A percentile compares a stretch with the other conserved stretches of the same genome.
Evolutionary conservation across 352 stramenopile species (phyloP).

Genomic region (Globisporangium acanthophoron): DNA sequence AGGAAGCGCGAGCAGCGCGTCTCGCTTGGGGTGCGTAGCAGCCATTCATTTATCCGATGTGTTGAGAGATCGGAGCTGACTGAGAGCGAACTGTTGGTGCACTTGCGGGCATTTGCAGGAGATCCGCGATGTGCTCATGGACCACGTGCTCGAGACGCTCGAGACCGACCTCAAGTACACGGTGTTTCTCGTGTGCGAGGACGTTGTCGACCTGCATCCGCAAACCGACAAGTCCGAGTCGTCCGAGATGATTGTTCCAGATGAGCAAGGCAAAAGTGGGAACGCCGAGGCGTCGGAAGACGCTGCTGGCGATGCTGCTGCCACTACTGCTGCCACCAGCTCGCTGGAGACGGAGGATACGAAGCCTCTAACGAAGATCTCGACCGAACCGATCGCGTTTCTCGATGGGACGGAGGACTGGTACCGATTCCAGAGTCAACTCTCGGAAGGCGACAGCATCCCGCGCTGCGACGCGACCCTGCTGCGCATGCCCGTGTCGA

Average conservation of each 20-base stretch:
- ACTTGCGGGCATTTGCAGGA: slow-evolving; percentile 21
- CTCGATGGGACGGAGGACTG: slow-evolving; percentile 28
- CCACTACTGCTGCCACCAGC: neutral
- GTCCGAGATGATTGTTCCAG: neutral
- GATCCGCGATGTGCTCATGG: slow-evolving; percentile 58
- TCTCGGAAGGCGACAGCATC: slow-evolving; percentile 75
- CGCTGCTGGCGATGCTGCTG: neutral
- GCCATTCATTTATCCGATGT: neutral
- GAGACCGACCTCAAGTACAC: slow-evolving; percentile 60
- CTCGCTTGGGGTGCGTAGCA: slow-evolving; percentile 37
- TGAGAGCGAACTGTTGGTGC: too few relatives aligned
- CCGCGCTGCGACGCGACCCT: slow-evolving; percentile 66
- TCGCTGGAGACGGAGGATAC: neutral
- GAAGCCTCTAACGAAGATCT: too few relatives aligned
- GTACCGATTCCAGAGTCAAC: slow-evolving; percentile 39
- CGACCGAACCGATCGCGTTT: slow-evolving; percentile 20
- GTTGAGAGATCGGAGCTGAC: too few relatives aligned
- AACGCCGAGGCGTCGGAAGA: neutral
- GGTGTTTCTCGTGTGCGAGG: slow-evolving; percentile 68
- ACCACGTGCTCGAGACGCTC: slow-evolving; percentile 52
- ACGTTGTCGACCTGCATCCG: slow-evolving; percentile 43
- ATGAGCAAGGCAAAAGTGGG: slow-evolving; percentile 3
- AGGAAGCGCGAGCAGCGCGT: slow-evolving; percentile 30
- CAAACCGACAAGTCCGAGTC: neutral
- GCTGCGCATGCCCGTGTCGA: slow-evolving; percentile 65